Base-by-base conservation (phyloP, 495 filamentous ascomycete species). In the Delitschia confertaspora region DNA sequence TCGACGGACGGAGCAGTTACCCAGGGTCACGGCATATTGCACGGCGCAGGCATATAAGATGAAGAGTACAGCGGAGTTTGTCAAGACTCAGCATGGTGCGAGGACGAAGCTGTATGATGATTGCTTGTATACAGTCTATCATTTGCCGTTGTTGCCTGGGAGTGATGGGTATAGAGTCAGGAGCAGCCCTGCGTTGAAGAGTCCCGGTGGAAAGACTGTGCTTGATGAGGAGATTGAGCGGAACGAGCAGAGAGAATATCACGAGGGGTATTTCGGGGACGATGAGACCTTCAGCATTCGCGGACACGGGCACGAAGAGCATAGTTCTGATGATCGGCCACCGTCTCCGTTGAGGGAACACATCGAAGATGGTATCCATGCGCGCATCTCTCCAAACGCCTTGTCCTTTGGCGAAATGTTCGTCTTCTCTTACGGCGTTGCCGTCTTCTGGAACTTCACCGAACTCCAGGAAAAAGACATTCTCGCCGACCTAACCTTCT, bases 31-130 rank as follows among this genome's bases (percentile, higher is more conserved):
- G 43, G 91, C 91, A 1, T 99, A 96, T 63, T 95, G 89, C 61
- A 95, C 88, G 0, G 93, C 93, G 3, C 85, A 95, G 65, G 82
- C 82, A 8, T 95, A 83, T 63, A 89, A 85, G 65, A 79, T 93
- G 69, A 80, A 82, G 54, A 74, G 79, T 19, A 82, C 86, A 29
- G 85, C 86, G 14, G 75, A 83, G 33, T 99, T 99, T 66, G 72
- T 95, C 25, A 84, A 82, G 59, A 85, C 81, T 33, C 77, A 77
- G 57, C 91, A 99, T 71, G 80, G 81, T n/a, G 93, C 87, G 0
- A 77, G 84, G 65, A 93, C 88, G 29, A 99, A 99, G 62, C 72
- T 96, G n/a, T 99, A 99, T 62, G 93, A 96, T 62, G 93, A 99
- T 59, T 96, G 93, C 58, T 70, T 99, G 14, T 99, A 99, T 56